phyloP scores from a whole-genome alignment of 2,329 filamentous ascomycete species.

The Aspergillus bombycis region DNA sequence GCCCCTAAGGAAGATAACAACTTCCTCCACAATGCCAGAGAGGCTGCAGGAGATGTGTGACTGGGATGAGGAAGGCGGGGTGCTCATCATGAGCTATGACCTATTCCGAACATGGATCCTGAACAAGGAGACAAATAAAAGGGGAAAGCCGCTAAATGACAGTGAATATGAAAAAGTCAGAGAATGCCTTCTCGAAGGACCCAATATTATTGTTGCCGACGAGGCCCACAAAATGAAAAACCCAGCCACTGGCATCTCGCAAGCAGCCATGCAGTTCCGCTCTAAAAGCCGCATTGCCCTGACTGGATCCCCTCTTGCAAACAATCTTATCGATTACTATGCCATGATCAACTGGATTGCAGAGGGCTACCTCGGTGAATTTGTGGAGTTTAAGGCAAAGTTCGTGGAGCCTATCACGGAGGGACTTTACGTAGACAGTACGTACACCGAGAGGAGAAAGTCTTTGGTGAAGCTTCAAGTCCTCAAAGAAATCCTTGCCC shows the following conservation, averaged over 20 bases:
- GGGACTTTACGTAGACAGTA: slow-evolving; percentile 71
- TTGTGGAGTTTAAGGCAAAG: slow-evolving; percentile 68
- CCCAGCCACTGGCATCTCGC: slow-evolving; percentile 54
- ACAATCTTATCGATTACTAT: slow-evolving; percentile 82
- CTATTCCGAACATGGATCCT: slow-evolving; percentile 60
- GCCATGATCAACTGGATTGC: slow-evolving; percentile 88
- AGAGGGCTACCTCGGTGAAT: slow-evolving; percentile 72
- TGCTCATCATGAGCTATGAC: slow-evolving; percentile 76
- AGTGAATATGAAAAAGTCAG: slow-evolving; percentile 45
- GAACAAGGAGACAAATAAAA: slow-evolving; percentile 35
- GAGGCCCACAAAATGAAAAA: slow-evolving; percentile 85
- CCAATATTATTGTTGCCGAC: slow-evolving; percentile 78
- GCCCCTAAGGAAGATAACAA: slow-evolving; percentile 58
- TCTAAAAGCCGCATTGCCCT: slow-evolving; percentile 77
- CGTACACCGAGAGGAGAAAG: slow-evolving; percentile 55
- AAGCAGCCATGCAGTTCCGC: slow-evolving; percentile 61
- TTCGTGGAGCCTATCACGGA: slow-evolving; percentile 73
- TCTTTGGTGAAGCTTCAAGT: slow-evolving; percentile 70
- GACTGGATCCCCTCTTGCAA: slow-evolving; percentile 84
- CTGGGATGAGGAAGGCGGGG: slow-evolving; percentile 70
- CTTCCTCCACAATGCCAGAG: slow-evolving; percentile 35
- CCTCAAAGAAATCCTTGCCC: slow-evolving; percentile 71
- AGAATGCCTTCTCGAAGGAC: slow-evolving; percentile 59
- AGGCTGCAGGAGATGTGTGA: slow-evolving; percentile 53
- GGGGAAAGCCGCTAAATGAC: slow-evolving; percentile 32